Base-by-base conservation (phyloP, 768 basidiomycete species). In the Lactifluus echinatus region DNA sequence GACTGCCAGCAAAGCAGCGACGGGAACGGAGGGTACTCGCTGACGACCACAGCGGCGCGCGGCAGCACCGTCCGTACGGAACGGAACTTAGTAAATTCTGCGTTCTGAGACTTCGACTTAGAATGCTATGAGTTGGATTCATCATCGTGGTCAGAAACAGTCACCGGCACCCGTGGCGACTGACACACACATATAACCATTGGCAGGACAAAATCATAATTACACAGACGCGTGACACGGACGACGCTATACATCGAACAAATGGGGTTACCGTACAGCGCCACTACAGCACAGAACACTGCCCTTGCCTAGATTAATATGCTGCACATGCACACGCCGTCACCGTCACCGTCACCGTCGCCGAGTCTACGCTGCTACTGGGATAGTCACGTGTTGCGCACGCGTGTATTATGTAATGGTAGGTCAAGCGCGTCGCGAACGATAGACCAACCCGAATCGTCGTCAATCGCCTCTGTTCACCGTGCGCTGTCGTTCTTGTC, bases 381-480 rank as follows among this genome's bases (percentile, higher is more conserved):
- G 26, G 5, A 21, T 0, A 15, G 39, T 40, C 50, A 51, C 50
- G 50, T 42, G 50, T 42, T n/a, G 11, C 2, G 19, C 39, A 26
- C 55, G 55, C 48, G 31, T 50, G n/a, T 44, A 17, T 56, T 49
- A 56, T 6, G n/a, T 56, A 56, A 56, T 43, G 7, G 2, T 19
- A n/a, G n/a, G n/a, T n/a, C 15, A 15, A 50, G 24, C 55, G 49
- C 49, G 49, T 44, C 49, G 24, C 47, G 17, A 42, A 31, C 40
- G n/a, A n/a, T n/a, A n/a, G n/a, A n/a, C n/a, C n/a, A n/a, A n/a
- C n/a, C n/a, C n/a, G n/a, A n/a, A n/a, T n/a, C n/a, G 3, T 6
- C 37, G n/a, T 40, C 19, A 19, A 40, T 37, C 39, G 8, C 8
- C 39, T 36, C 2, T 40, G 7, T 19, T 40, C 39, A 31, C 11